Evolutionary conservation across 1,284 basidiomycete species (phyloP), one percentile per base, ranked within the genome.

Genomic region (Tilletia caries): DNA sequence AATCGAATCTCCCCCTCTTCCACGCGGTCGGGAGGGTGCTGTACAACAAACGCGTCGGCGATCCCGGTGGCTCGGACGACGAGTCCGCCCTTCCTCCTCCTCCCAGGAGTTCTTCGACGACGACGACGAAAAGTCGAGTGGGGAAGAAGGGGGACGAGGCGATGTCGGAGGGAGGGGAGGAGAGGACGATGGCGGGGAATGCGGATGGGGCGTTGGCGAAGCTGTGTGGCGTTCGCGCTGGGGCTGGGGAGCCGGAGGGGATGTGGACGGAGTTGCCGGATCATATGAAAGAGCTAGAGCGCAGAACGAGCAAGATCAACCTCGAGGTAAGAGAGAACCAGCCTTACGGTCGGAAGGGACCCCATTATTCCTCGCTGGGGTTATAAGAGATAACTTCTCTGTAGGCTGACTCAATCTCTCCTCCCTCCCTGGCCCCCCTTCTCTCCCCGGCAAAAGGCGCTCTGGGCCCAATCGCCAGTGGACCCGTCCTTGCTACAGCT

Each of bases 11-110:
- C 10, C 89, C 89, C 2, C 85, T 99, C 48, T 98, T 98, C 79
- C 96, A 98, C 84, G 86, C 97, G 6, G 85, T 99, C 44, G 96
- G 95, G 5, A 95, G 92, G 84, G 88, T 98, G 1, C 84, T 98
- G 65, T 98, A 95, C 83, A 98, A 96, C 84, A 99, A 98, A 84
- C 89, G 95, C 92, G 70, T 52, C 33, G 76, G 73, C 20, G 77
- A 79, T 68, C 68, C 67, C 2, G 74, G 72, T 23, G 72, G 34
- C 5, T 54, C 70, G n/a, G 66, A 70, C n/a, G 71, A 76, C 60
- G 69, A 77, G 23, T 65, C 37, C 37, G 8, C 37, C 15, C 10
- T 15, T 41, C 37, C 37, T 41, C 37, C 2, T 15, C 43, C 15
- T 29, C 13, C 12, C 25, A 27, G 25, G n/a, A n/a, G n/a, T n/a